Percentiles rank a stretch among this genome's conserved stretches.
These are phyloP conservation scores for Erysimum cheiri DNA, from an alignment of 441 rosid genomes.

Conservation along the genomic window DNA sequence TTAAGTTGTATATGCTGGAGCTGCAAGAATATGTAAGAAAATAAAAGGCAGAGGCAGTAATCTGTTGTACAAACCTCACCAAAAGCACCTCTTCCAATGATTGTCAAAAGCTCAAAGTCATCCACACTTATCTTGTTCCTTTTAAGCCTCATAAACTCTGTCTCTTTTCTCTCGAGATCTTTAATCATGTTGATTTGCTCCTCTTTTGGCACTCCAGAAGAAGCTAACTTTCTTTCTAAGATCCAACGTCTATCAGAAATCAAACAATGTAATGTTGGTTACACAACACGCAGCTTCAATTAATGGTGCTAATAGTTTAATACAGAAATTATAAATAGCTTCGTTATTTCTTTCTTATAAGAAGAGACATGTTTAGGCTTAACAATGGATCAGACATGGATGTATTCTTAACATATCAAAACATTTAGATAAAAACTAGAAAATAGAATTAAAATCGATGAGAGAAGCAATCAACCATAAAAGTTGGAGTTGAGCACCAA, in stretches of 20 bases:
- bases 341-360: not conserved
- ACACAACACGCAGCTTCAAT: slow-evolving; percentile 24
- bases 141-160: slow-evolving; percentile 93
- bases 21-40: slow-evolving; percentile 24
- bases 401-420: slow-evolving; percentile 2
- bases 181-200: slow-evolving; percentile 85
- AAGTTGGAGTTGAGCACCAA: not conserved
- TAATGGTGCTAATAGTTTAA: not conserved
- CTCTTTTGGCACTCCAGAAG: slow-evolving; percentile 88
- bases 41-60: slow-evolving; percentile 16
- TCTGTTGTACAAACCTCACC: slow-evolving; percentile 76
- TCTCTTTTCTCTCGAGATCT: slow-evolving; percentile 94
- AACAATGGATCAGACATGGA: slow-evolving; percentile 2
- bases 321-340: not conserved
- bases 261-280: slow-evolving; percentile 38
- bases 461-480: not conserved
- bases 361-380: not conserved
- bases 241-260: slow-evolving; percentile 78
- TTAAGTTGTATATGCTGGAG: slow-evolving; percentile 23
- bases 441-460: not conserved
- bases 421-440: not conserved
- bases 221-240: slow-evolving; percentile 84
- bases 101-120: slow-evolving; percentile 91
- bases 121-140: slow-evolving; percentile 91
- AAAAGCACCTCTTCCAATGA: slow-evolving; percentile 96